Percentiles rank a stretch among this genome's conserved stretches.
Evolutionary conservation across 2,329 filamentous ascomycete genomes (phyloP).

Genomic region (Microdochium paspali): DNA sequence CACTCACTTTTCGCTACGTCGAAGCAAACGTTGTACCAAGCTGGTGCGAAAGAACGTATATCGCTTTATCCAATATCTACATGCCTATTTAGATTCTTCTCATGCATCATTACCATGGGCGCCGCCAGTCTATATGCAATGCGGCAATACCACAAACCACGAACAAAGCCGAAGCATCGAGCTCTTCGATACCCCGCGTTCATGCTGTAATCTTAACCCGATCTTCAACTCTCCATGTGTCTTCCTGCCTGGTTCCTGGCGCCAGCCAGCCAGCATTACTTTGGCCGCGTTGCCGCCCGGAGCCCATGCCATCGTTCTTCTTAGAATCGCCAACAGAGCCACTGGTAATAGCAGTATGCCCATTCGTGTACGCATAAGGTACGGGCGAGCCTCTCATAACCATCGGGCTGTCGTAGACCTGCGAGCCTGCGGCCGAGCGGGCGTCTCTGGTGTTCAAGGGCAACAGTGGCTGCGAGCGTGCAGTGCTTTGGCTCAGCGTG

Average conservation of each 20-base stretch:
- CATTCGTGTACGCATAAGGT: conserved; percentile 34
- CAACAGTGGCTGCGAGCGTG: conserved; percentile 44
- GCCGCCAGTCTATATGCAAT: too few relatives aligned
- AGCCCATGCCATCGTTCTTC: conserved; percentile 41
- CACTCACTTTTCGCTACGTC: too few relatives aligned
- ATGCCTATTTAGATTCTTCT: neutral
- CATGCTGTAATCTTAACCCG: conserved; percentile 15
- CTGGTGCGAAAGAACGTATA: too few relatives aligned
- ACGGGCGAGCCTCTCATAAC: conserved; percentile 16
- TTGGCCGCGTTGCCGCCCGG: conserved; percentile 28
- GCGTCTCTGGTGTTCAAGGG: conserved; percentile 48
- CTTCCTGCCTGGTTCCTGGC: conserved; percentile 75
- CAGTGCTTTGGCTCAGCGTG: conserved; percentile 44
- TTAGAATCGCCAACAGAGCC: conserved; percentile 39
- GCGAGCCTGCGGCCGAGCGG: conserved; percentile 16
- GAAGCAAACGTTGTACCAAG: too few relatives aligned
- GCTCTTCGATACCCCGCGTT: neutral
- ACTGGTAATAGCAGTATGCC: conserved; percentile 26
- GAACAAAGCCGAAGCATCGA: neutral
- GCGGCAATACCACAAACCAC: too few relatives aligned
- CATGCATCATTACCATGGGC: conserved; percentile 1
- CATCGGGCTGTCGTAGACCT: conserved; percentile 27
- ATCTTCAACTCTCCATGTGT: conserved; percentile 61
- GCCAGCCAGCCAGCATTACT: conserved; percentile 56
- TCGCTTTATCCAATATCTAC: neutral